phyloP scores from a whole-genome alignment of 106 monocot genomes.

The Xerophyta viscosa region DNA sequence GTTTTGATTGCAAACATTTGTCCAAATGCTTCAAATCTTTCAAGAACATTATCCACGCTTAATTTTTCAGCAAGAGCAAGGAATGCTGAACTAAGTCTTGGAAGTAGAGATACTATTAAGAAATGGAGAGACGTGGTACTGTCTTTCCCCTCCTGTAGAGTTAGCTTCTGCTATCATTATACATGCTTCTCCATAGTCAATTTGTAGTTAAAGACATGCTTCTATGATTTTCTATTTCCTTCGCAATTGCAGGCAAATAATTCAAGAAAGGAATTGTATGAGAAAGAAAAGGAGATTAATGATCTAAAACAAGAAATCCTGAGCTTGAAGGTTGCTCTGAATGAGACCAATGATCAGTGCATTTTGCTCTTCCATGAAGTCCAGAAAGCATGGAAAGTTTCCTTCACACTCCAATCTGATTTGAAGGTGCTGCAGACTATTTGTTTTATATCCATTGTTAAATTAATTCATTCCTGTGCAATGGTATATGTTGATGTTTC shows the following conservation, averaged over 20 bases:
- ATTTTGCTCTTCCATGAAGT: constrained; percentile 91
- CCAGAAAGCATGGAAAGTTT: constrained; percentile 99
- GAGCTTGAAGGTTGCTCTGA: constrained; percentile 51
- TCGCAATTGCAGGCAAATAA: constrained; percentile 91
- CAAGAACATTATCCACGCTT: constrained; percentile 59
- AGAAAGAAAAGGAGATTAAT: constrained; percentile 78
- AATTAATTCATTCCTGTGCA: no score
- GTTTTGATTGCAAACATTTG: constrained; percentile 77
- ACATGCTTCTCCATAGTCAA: no score
- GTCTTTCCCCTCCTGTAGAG: background rate
- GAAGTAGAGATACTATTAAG: constrained; percentile 91
- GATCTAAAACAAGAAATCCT: constrained; percentile 58
- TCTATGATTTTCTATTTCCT: no score
- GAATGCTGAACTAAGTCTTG: constrained; percentile 82
- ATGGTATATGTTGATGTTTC: no score
- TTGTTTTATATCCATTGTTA: no score
- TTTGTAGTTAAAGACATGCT: background rate
- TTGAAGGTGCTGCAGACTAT: constrained; percentile 46
- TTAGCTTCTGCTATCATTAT: no score
- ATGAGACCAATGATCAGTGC: constrained; percentile 91
- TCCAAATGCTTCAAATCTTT: constrained; percentile 62
- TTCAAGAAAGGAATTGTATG: constrained; percentile 74
- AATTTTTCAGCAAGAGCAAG: constrained; percentile 82
- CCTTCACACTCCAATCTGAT: constrained; percentile 88
- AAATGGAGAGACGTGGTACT: constrained; percentile 95